Percentiles rank a stretch among this genome's conserved stretches.
Evolutionary conservation across 2,329 filamentous ascomycete species (phyloP).

Genomic region (Penicillium freii): DNA sequence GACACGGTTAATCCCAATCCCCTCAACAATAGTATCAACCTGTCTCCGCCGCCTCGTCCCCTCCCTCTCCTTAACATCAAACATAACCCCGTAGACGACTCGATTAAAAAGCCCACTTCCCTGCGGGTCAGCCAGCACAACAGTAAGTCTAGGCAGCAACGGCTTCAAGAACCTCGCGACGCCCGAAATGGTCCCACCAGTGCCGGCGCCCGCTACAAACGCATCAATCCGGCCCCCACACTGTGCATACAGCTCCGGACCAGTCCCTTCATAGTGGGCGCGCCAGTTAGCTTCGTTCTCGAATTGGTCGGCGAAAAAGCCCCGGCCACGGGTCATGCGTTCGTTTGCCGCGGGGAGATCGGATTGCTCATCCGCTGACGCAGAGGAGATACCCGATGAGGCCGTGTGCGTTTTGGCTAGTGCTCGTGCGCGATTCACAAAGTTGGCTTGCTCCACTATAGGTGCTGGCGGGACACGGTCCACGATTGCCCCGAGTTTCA

Average conservation of each 20-base stretch:
- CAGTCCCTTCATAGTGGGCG: constrained; percentile 78
- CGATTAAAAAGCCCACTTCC: constrained; percentile 92
- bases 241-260: constrained; percentile 84
- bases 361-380: constrained; percentile 9
- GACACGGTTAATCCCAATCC: constrained; percentile 91
- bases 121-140: constrained; percentile 90
- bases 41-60: constrained; percentile 85
- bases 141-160: constrained; percentile 58
- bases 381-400: constrained; percentile 19
- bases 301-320: constrained; percentile 96
- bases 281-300: constrained; percentile 86
- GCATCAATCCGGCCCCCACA: constrained; percentile 73
- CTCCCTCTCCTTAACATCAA: constrained; percentile 81
- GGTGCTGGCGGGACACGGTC: constrained; percentile 87
- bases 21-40: constrained; percentile 94
- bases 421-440: constrained; percentile 83
- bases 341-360: constrained; percentile 22
- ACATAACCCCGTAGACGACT: constrained; percentile 93
- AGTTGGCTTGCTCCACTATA: constrained; percentile 90
- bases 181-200: constrained; percentile 88
- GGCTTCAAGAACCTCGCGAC: constrained; percentile 82
- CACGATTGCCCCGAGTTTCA: constrained; percentile 87
- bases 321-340: constrained; percentile 60
- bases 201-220: constrained; percentile 91
- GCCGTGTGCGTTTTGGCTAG: constrained; percentile 72